A percentile compares a stretch with the other conserved stretches of the same genome.
phyloP scores from a whole-genome alignment of 768 basidiomycete species.

The Amanita phalloides region DNA sequence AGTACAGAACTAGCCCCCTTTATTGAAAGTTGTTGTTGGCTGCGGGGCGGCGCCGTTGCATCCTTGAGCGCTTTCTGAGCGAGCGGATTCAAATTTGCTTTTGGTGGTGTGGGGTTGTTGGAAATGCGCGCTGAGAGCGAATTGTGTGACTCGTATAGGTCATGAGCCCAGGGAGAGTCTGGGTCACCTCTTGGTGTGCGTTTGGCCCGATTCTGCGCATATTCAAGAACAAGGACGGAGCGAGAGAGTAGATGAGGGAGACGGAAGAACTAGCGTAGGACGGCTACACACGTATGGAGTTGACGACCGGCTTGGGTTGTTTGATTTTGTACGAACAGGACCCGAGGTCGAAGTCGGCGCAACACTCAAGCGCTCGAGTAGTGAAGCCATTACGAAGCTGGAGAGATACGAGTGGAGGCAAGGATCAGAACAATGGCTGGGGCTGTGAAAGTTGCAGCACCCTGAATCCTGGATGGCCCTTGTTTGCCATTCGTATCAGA shows the following conservation, averaged over 20 bases:
- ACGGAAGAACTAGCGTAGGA: conserved; percentile 8
- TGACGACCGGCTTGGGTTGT: conserved; percentile 23
- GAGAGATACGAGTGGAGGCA: background rate
- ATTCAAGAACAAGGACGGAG: conserved; percentile 10
- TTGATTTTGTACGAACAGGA: conserved; percentile 33
- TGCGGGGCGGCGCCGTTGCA: conserved; percentile 29
- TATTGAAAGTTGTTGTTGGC: conserved; percentile 37
- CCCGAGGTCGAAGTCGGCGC: conserved; percentile 26
- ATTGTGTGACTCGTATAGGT: conserved; percentile 52
- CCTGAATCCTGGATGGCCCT: background rate
- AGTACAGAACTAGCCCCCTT: conserved; percentile 49
- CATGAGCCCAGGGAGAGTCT: conserved; percentile 62
- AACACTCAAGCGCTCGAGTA: conserved; percentile 50
- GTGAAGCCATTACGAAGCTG: conserved; percentile 23
- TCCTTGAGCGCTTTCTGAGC: conserved; percentile 56
- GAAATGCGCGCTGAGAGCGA: conserved; percentile 52
- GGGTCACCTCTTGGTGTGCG: conserved; percentile 56
- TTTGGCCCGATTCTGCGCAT: conserved; percentile 34
- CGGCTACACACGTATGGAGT: conserved; percentile 44
- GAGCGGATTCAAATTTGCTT: conserved; percentile 37
- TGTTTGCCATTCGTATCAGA: background rate
- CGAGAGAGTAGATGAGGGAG: conserved; percentile 10
- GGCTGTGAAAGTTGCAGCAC: background rate
- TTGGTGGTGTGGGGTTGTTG: conserved; percentile 32
- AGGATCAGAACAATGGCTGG: background rate